These are phyloP conservation scores for Colletotrichum liriopes DNA, from an alignment of 2,329 filamentous ascomycete genomes.

Conservation along the genomic window DNA sequence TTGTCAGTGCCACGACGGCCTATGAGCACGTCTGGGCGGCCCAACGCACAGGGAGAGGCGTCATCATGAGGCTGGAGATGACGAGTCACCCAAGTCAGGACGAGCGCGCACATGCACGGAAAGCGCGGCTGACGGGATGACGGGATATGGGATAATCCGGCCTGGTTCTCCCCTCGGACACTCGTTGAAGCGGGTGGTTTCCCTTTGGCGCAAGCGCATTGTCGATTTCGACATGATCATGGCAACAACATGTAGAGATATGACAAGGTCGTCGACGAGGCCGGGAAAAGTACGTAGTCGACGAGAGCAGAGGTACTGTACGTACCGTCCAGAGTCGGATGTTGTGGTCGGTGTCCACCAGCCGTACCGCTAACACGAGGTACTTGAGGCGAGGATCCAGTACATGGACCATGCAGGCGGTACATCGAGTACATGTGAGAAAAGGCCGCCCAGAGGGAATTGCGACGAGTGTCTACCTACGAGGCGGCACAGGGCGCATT, in stretches of 20 bases:
- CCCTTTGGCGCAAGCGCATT: not conserved
- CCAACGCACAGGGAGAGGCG: constrained; percentile 11
- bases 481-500: constrained; percentile 11
- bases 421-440: constrained; percentile 31
- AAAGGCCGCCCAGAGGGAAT: constrained; percentile 4
- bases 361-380: constrained; percentile 37
- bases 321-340: constrained; percentile 38
- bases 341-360: constrained; percentile 38
- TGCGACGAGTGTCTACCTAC: not conserved
- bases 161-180: not conserved
- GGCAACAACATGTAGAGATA: not conserved
- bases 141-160: not conserved
- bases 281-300: constrained; percentile 14
- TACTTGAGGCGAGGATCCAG: constrained; percentile 33
- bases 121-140: not conserved
- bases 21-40: not conserved
- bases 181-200: not conserved
- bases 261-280: not conserved
- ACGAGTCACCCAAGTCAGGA: not conserved
- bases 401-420: constrained; percentile 30
- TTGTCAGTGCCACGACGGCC: not conserved
- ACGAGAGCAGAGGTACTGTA: constrained; percentile 30
- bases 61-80: not conserved
- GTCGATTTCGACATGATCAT: not conserved
- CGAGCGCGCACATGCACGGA: not conserved